Base-by-base conservation (phyloP, 1,284 basidiomycete species). In the Kalmanozyma brasiliensis region DNA sequence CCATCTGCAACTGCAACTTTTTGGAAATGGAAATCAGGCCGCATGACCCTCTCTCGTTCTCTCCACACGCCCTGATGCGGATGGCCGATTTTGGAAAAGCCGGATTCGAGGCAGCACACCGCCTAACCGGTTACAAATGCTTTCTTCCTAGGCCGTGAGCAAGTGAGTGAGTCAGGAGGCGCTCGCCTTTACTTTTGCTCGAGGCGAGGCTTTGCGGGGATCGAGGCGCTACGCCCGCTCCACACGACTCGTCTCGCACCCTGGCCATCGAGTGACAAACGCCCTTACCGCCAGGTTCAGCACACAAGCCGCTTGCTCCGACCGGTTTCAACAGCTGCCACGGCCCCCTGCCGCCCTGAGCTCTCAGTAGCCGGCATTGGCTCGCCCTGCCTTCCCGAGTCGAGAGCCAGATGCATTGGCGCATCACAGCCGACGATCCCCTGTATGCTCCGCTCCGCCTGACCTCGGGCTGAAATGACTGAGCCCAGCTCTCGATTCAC, bases 281-380 rank as follows among this genome's bases (percentile, higher is more conserved):
- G 20, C 16, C n/a, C 10, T 23, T 23, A 38, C 26, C 19, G 7
- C 16, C 20, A 14, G n/a, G 30, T n/a, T n/a, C n/a, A n/a, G n/a
- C n/a, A n/a, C n/a, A n/a, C 51, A 56, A 44, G 44, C 60, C 60
- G 60, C 60, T 63, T 63, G 52, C 45, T 40, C 62, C 62, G 62
- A 47, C 19, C 38, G 43, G 36, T 65, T 65, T 65, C 62, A 65
- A 65, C 62, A 52, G 11, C 24, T 9, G 17, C 32, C 4, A 17
- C 46, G 52, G 52, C 38, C 30, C 30, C 38, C 30, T 48, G 49
- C 49, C 49, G 34, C 44, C 35, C 14, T 43, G 40, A 4, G 38
- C 51, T 17, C 16, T 20, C 35, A 26, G 24, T 22, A 17, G 44
- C 62, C 56, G 51, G 55, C 51, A 46, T 49, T 49, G 26, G 19